phyloP scores from a whole-genome alignment of 2,329 filamentous ascomycete genomes.

The Allantophomopsis lycopodina region DNA sequence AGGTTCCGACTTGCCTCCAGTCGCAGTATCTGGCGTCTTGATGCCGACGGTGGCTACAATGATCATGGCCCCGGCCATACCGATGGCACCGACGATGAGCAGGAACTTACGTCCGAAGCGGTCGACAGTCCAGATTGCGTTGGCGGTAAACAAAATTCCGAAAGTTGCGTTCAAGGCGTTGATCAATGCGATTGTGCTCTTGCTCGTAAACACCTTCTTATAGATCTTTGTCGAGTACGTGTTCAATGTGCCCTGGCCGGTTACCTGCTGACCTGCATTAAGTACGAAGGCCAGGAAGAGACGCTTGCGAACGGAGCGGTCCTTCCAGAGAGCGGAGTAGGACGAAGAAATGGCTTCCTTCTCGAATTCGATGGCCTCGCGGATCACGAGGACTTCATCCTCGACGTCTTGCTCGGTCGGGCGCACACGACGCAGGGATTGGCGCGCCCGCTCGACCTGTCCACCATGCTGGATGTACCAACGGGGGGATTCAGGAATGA shows the following conservation, averaged over 20 bases:
- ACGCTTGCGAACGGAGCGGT: slow-evolving; percentile 53
- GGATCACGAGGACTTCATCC: slow-evolving; percentile 49
- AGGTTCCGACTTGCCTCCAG: slow-evolving; percentile 38
- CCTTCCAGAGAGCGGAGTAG: slow-evolving; percentile 57
- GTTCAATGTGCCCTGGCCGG: slow-evolving; percentile 61
- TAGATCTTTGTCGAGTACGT: slow-evolving; percentile 63
- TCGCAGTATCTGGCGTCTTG: slow-evolving; percentile 36
- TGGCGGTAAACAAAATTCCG: slow-evolving; percentile 59
- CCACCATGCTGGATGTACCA: slow-evolving; percentile 52
- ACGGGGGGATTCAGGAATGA: slow-evolving; percentile 53
- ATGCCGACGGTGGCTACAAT: slow-evolving; percentile 44
- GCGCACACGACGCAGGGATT: slow-evolving; percentile 43
- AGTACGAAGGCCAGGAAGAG: slow-evolving; percentile 50
- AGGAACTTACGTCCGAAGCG: slow-evolving; percentile 58
- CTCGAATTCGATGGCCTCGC: slow-evolving; percentile 58
- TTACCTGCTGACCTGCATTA: slow-evolving; percentile 60
- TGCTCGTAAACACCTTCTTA: slow-evolving; percentile 50
- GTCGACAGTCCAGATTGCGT: slow-evolving; percentile 61
- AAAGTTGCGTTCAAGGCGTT: slow-evolving; percentile 64
- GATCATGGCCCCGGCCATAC: slow-evolving; percentile 60
- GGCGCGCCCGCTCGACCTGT: slow-evolving; percentile 44
- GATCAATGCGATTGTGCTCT: slow-evolving; percentile 52
- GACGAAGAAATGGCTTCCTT: slow-evolving; percentile 50
- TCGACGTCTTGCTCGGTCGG: slow-evolving; percentile 53
- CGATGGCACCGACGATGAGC: slow-evolving; percentile 52